These are phyloP conservation scores for Linum usitatissimum DNA, from an alignment of 345 rosid species.

Conservation along the genomic window DNA sequence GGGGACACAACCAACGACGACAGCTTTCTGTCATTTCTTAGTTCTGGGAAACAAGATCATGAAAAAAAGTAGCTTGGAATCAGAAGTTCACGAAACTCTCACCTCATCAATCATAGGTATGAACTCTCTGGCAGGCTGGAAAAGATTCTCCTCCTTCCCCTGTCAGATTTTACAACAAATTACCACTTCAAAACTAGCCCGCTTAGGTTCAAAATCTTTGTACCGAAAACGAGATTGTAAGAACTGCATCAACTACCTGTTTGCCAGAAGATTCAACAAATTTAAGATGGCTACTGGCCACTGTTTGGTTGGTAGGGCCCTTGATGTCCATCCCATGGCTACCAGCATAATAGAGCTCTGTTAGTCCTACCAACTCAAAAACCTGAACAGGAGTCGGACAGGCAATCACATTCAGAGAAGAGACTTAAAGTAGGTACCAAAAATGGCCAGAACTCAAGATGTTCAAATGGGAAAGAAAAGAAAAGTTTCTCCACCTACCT, in stretches of 20 bases:
- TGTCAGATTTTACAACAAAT: conserved; percentile 10
- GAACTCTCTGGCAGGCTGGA: conserved; percentile 91
- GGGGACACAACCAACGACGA: background rate
- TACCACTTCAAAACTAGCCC: background rate
- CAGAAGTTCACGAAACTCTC: background rate
- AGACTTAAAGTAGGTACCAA: background rate
- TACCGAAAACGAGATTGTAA: background rate
- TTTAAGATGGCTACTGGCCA: conserved; percentile 35
- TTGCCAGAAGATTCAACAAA: conserved; percentile 56
- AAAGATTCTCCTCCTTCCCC: conserved; percentile 73
- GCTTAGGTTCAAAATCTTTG: background rate
- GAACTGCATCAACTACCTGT: conserved; percentile 27
- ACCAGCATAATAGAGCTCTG: conserved; percentile 94
- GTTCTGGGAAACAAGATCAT: background rate
- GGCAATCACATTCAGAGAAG: conserved; percentile 2
- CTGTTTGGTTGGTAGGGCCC: conserved; percentile 38
- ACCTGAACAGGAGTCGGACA: conserved; percentile 39
- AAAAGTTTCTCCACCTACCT: conserved; percentile 31
- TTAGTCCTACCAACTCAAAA: conserved; percentile 73
- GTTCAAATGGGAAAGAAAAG: background rate
- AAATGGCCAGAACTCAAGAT: too few species aligned
- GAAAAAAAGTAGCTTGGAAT: background rate
- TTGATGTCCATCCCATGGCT: conserved; percentile 99
- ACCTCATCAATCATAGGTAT: conserved; percentile 74
- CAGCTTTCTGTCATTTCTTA: background rate